Evolutionary conservation across 1,284 basidiomycete species (phyloP).

Genomic region (Agroathelia rolfsii): DNA sequence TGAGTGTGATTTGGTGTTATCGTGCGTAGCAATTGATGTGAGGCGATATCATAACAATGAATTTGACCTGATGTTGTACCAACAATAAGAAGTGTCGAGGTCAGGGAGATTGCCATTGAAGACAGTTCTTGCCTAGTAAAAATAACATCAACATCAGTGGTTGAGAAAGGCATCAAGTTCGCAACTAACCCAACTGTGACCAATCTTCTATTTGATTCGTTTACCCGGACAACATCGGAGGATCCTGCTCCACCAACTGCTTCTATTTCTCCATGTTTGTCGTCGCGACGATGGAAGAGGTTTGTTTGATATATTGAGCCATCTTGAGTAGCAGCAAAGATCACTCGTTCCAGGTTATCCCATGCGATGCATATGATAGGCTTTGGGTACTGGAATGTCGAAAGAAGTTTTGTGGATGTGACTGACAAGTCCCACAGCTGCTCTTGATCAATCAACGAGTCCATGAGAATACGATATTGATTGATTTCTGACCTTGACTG

Average conservation of each 20-base stretch:
- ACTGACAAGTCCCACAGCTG: constrained; percentile 80
- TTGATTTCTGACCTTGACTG: constrained; percentile 65
- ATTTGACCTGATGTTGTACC: constrained; percentile 72
- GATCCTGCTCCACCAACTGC: constrained; percentile 71
- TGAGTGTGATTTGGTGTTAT: constrained; percentile 56
- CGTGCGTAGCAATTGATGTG: constrained; percentile 80
- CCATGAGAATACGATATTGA: too few species aligned
- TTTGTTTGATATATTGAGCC: constrained; percentile 76
- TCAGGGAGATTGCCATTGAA: constrained; percentile 64
- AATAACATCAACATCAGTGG: constrained; percentile 3
- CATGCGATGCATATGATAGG: constrained; percentile 62
- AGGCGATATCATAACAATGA: constrained; percentile 78
- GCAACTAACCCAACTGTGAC: constrained; percentile 57
- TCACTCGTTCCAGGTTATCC: constrained; percentile 78
- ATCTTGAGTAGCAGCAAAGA: constrained; percentile 72
- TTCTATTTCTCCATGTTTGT: constrained; percentile 42
- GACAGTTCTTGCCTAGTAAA: constrained; percentile 51
- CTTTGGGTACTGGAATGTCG: constrained; percentile 77
- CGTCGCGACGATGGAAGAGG: constrained; percentile 56
- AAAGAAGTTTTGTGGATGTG: constrained; percentile 66
- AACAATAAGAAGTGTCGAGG: constrained; percentile 62
- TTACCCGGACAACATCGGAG: constrained; percentile 57
- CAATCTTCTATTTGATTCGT: too few species aligned
- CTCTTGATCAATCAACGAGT: too few species aligned
- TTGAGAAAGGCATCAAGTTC: too few species aligned